Conservation (phyloP, 805 yeast genomes). For the Nakazawaea peltata region DNA sequence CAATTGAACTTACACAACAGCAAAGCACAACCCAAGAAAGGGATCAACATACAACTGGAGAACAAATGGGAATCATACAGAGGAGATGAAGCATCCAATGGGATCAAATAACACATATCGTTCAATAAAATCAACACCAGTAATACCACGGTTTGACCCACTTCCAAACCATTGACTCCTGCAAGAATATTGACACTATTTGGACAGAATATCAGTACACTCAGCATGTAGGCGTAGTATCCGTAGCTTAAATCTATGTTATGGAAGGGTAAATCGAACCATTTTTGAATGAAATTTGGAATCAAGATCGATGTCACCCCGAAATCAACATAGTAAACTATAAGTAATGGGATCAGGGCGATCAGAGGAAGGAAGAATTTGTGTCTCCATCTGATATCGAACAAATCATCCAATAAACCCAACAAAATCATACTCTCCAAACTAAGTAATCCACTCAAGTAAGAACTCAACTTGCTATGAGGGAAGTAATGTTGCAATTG, state of each 20-base stretch:
- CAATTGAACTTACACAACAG: conserved; percentile 75
- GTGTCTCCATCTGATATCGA: conserved; percentile 96
- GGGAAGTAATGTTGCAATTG: conserved; percentile 42
- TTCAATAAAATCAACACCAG: conserved; percentile 65
- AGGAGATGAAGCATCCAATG: conserved; percentile 28
- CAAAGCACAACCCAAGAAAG: conserved; percentile 77
- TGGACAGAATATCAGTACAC: conserved; percentile 90
- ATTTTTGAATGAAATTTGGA: conserved; percentile 55
- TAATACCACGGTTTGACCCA: conserved; percentile 84
- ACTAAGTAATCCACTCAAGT: conserved; percentile 76
- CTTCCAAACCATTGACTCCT: conserved; percentile 94
- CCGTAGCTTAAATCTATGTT: conserved; percentile 69
- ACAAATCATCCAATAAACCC: conserved; percentile 90
- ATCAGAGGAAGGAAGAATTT: conserved; percentile 93
- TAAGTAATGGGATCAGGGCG: conserved; percentile 83
- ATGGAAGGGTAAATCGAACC: conserved; percentile 26
- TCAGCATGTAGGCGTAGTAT: conserved; percentile 85
- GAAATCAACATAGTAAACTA: conserved; percentile 90
- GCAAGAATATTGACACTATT: conserved; percentile 94
- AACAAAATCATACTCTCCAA: conserved; percentile 75
- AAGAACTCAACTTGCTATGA: conserved; percentile 76
- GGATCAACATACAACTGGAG: conserved; percentile 72
- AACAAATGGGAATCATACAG: conserved; percentile 79
- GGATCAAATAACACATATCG: conserved; percentile 62
- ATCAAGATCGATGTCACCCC: conserved; percentile 83